Evolutionary conservation across 2,329 filamentous ascomycete genomes (phyloP).

Genomic region (Aureobasidium sp.): DNA sequence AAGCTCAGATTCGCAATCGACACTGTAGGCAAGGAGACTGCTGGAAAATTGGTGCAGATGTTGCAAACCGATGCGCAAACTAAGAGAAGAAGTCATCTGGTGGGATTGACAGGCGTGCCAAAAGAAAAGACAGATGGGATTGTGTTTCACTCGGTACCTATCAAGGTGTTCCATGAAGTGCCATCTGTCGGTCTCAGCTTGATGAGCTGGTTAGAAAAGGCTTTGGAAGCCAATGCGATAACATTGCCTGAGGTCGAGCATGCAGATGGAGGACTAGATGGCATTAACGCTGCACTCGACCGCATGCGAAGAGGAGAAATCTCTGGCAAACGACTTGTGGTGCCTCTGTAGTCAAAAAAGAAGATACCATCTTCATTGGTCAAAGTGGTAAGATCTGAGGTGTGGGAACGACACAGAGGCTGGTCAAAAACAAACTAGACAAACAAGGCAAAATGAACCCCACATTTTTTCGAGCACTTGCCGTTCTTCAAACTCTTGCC

Average conservation of each 20-base stretch:
- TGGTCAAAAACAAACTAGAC: slow-evolving; percentile 2
- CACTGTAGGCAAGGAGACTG: slow-evolving; percentile 59
- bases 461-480: background rate
- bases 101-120: slow-evolving; percentile 62
- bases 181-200: slow-evolving; percentile 56
- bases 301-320: slow-evolving; percentile 58
- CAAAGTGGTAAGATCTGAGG: too few relatives aligned
- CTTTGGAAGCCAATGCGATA: slow-evolving; percentile 51
- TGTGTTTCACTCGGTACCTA: slow-evolving; percentile 59
- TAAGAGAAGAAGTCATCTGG: slow-evolving; percentile 46
- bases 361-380: too few relatives aligned
- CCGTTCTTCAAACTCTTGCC: too few relatives aligned
- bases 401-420: too few relatives aligned
- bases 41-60: slow-evolving; percentile 50
- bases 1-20: slow-evolving; percentile 62
- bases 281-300: slow-evolving; percentile 62
- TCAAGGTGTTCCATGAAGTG: slow-evolving; percentile 68
- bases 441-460: background rate
- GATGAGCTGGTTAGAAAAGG: slow-evolving; percentile 58
- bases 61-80: slow-evolving; percentile 31
- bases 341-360: too few relatives aligned
- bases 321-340: slow-evolving; percentile 63
- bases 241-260: slow-evolving; percentile 59
- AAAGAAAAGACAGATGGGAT: slow-evolving; percentile 47
- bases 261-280: slow-evolving; percentile 55